These are phyloP conservation scores for Decorospora gaudefroyi DNA, from an alignment of 2,329 filamentous ascomycete genomes.

Conservation along the genomic window DNA sequence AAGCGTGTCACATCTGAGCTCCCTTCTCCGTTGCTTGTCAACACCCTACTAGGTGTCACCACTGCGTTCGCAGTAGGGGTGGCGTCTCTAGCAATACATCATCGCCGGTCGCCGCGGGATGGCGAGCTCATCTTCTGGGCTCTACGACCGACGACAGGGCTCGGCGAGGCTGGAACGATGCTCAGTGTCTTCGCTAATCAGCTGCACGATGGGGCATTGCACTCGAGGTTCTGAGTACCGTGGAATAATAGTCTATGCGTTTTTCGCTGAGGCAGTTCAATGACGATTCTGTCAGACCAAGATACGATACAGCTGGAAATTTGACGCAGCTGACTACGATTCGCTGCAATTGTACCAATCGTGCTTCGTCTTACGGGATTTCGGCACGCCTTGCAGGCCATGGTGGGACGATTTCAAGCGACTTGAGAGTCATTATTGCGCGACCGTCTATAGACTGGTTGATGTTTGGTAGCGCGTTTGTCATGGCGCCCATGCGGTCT, in stretches of 20 bases:
- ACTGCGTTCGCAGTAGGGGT: constrained; percentile 31
- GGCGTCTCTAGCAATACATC: constrained; percentile 37
- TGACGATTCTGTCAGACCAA: constrained; percentile 5
- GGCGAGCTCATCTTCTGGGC: constrained; percentile 45
- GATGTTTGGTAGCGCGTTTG: constrained; percentile 16
- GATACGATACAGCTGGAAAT: background rate
- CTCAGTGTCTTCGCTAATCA: constrained; percentile 37
- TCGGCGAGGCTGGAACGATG: constrained; percentile 43
- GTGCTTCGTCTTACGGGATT: no score
- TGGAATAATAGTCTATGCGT: background rate
- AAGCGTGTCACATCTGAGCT: constrained; percentile 28
- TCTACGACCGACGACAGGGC: constrained; percentile 28
- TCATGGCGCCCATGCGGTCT: constrained; percentile 9
- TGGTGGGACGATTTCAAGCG: no score
- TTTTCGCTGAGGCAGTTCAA: background rate
- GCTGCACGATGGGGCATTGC: constrained; percentile 21
- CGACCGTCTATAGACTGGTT: background rate
- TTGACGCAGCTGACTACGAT: background rate
- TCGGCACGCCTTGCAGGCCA: no score
- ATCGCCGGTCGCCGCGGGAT: constrained; percentile 40
- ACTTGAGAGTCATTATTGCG: no score
- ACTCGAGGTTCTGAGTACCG: constrained; percentile 14
- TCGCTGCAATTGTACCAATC: no score
- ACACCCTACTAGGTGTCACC: constrained; percentile 29
- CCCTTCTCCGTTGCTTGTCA: constrained; percentile 36